Evolutionary conservation across 768 basidiomycete genomes (phyloP), one percentile per base, ranked within the genome.

Genomic region (Auriscalpium vulgare): DNA sequence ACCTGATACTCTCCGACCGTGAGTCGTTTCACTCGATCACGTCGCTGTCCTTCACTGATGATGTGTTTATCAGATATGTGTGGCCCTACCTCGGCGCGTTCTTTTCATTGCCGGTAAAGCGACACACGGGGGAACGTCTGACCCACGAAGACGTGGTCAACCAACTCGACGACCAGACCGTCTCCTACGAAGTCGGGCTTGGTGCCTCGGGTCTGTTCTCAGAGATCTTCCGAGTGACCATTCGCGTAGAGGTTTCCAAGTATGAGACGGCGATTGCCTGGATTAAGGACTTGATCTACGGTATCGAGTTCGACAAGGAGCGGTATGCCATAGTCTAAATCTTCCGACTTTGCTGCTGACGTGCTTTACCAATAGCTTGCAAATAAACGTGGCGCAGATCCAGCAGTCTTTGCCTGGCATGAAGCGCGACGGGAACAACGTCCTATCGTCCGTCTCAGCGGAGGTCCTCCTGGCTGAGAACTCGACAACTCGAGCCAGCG

Each of bases 101-200:
- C 76, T 98, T 97, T 70, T 84, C 90, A 13, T 76, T 98, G 0
- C 93, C 95, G 3, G 79, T 99, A 37, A 80, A 74, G 49, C 77
- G 85, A 36, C 74, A 80, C 43, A 78, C 78, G 53, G 95, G 95
- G 2, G 80, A 85, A 59, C 71, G 72, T 40, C 72, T 98, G 47
- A 75, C 79, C 10, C 90, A 94, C 60, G 97, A 98, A 70, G 83
- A 95, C 54, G 97, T 97, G 29, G 80, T 97, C 58, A 87, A 95
- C 69, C 81, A 82, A 59, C 82, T 99, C 2, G 93, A 97, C 64
- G 80, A 93, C 67, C 87, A 90, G 62, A 97, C 97, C 0, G 91
- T 98, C 23, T 83, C 82, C 2, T 97, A 97, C 66, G 86, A 88
- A 54, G 80, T 79, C 55, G 77, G 76, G 23, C 75, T 91, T 8